Percentiles rank a stretch among this genome's conserved stretches.
These are phyloP conservation scores for Marasmius tenuissimus DNA, from an alignment of 1,284 basidiomycete genomes.

Conservation along the genomic window DNA sequence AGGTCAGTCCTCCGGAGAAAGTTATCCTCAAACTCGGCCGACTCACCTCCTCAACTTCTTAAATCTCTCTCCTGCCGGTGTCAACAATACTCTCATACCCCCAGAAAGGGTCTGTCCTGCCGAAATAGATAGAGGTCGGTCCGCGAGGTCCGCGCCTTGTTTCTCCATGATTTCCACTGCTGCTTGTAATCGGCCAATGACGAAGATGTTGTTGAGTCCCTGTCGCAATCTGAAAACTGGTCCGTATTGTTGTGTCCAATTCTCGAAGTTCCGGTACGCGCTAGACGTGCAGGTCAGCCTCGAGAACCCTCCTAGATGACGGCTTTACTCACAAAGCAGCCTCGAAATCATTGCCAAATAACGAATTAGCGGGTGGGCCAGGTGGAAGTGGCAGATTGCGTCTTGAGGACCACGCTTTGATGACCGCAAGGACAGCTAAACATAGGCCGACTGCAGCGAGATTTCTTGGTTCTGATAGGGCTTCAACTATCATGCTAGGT, in stretches of 20 bases:
- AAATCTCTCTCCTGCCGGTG: constrained; percentile 22
- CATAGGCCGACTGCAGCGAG: not conserved
- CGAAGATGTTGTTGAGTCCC: constrained; percentile 34
- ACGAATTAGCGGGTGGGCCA: constrained; percentile 12
- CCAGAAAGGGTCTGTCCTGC: constrained; percentile 26
- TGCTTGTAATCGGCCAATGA: constrained; percentile 44
- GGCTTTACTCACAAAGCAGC: constrained; percentile 10
- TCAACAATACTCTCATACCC: constrained; percentile 22
- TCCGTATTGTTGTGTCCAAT: constrained; percentile 46
- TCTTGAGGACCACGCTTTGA: not conserved
- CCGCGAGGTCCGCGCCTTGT: constrained; percentile 26
- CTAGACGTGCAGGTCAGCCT: constrained; percentile 19
- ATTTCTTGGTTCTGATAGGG: constrained; percentile 2
- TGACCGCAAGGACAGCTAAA: not conserved
- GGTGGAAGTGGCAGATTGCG: constrained; percentile 10
- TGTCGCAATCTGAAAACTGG: constrained; percentile 43
- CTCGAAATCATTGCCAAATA: constrained; percentile 12
- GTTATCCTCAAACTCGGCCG: not conserved
- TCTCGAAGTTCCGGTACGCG: constrained; percentile 45
- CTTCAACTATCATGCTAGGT: constrained; percentile 5
- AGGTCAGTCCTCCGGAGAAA: not conserved
- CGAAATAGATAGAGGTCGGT: constrained; percentile 30
- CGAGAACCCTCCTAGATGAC: not conserved
- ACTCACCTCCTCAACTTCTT: constrained; percentile 22
- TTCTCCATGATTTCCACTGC: constrained; percentile 40